These are phyloP conservation scores for Colletotrichum plurivorum DNA, from an alignment of 2,329 filamentous ascomycete species.

Conservation along the genomic window DNA sequence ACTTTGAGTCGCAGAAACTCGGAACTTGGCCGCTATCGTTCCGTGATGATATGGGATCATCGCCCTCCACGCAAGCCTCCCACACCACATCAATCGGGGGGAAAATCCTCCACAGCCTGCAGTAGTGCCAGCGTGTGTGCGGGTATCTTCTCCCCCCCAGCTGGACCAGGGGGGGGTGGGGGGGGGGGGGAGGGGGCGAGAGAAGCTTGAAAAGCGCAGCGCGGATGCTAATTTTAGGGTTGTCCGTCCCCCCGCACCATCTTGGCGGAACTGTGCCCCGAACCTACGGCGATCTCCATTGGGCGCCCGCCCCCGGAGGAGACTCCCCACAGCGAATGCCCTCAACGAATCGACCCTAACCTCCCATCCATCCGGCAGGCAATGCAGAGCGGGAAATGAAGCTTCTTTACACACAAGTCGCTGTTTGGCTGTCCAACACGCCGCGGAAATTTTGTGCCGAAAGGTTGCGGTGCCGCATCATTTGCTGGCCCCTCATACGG, in stretches of 20 bases:
- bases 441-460: too few species aligned
- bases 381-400: not conserved
- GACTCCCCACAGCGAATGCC: constrained; percentile 10
- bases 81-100: too few species aligned
- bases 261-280: constrained; percentile 15
- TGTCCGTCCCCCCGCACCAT: not conserved
- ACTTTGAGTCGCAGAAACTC: too few species aligned
- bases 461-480: too few species aligned
- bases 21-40: too few species aligned
- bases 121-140: not conserved
- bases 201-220: constrained; percentile 20
- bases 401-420: not conserved
- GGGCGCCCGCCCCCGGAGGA: too few species aligned
- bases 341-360: not conserved
- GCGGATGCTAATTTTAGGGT: constrained; percentile 37
- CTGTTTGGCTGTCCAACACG: too few species aligned
- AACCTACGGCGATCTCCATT: too few species aligned
- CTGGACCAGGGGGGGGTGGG: constrained; percentile 1
- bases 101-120: not conserved
- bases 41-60: too few species aligned
- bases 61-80: too few species aligned
- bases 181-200: not conserved
- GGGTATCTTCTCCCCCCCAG: constrained; percentile 9
- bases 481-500: too few species aligned
- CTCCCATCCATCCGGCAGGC: not conserved